Evolutionary conservation across 2,329 filamentous ascomycete genomes (phyloP).

Genomic region (Zelopaecilomyces penicillatus): DNA sequence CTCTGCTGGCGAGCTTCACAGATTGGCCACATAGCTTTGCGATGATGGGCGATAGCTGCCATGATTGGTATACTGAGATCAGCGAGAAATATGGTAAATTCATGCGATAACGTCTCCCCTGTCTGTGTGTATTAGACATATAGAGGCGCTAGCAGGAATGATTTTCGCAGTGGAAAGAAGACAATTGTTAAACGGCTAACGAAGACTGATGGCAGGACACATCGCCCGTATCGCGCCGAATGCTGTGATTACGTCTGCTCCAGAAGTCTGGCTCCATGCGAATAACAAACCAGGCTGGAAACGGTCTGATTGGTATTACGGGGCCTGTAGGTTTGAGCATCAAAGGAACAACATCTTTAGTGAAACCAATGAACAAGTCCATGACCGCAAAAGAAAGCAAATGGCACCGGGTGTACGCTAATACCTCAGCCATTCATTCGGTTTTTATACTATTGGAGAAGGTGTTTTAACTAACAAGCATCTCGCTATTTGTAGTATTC

Average conservation of each 20-base stretch:
- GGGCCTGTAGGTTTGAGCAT: conserved; percentile 38
- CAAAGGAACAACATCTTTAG: conserved; percentile 45
- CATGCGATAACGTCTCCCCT: not conserved
- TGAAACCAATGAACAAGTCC: conserved; percentile 38
- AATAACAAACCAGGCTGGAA: conserved; percentile 34
- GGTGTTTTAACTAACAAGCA: not conserved
- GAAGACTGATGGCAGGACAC: conserved; percentile 3
- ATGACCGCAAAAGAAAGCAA: conserved; percentile 37
- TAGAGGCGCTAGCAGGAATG: not conserved
- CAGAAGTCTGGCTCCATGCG: conserved; percentile 37
- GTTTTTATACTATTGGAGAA: not conserved
- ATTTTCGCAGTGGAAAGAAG: not conserved
- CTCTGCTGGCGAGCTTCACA: conserved; percentile 13
- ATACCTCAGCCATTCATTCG: not conserved
- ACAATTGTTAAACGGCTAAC: too few relatives aligned
- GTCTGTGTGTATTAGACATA: not conserved
- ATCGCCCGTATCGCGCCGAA: conserved; percentile 34
- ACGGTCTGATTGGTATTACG: conserved; percentile 34
- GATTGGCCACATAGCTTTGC: conserved; percentile 18
- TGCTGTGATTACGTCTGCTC: conserved; percentile 39
- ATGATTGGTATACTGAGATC: conserved; percentile 18
- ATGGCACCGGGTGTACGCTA: conserved; percentile 40
- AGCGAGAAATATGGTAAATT: conserved; percentile 18
- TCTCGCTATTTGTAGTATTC: conserved; percentile 35
- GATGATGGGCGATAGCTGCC: conserved; percentile 12